phyloP scores from a whole-genome alignment of 805 yeast species.

The Ogataea corticis region DNA sequence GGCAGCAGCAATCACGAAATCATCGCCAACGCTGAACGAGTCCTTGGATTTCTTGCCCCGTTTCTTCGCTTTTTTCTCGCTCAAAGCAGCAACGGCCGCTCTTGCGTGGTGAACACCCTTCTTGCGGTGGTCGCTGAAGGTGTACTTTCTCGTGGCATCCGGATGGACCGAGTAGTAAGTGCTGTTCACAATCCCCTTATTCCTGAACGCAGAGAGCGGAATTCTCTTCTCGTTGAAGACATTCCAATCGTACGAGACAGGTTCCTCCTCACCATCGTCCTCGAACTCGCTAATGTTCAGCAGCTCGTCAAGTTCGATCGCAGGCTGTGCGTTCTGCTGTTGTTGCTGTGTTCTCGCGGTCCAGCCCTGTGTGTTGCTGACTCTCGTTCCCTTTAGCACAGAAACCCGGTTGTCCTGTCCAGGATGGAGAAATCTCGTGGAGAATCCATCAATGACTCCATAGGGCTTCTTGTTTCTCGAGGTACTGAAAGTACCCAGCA shows the following conservation, averaged over 20 bases:
- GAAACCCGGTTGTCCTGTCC: slow-evolving; percentile 28
- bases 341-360: slow-evolving; percentile 8
- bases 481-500: slow-evolving; percentile 89
- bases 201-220: slow-evolving; percentile 89
- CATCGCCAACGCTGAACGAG: slow-evolving; percentile 24
- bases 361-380: not conserved
- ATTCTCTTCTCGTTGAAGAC: slow-evolving; percentile 46
- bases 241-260: slow-evolving; percentile 25
- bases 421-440: slow-evolving; percentile 79
- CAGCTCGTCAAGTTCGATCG: slow-evolving; percentile 67
- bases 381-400: slow-evolving; percentile 25
- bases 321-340: slow-evolving; percentile 14
- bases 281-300: slow-evolving; percentile 87
- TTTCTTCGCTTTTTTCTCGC: slow-evolving; percentile 32
- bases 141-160: slow-evolving; percentile 26
- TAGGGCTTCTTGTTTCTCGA: slow-evolving; percentile 72
- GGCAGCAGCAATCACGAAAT: slow-evolving; percentile 24
- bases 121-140: slow-evolving; percentile 23
- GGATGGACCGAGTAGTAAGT: slow-evolving; percentile 17
- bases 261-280: slow-evolving; percentile 61
- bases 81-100: slow-evolving; percentile 18
- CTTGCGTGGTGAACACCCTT: slow-evolving; percentile 12
- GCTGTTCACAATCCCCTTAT: slow-evolving; percentile 54
- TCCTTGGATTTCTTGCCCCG: slow-evolving; percentile 32
- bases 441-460: slow-evolving; percentile 91